Conservation (phyloP, 148 eudicot genomes). For the Cornus kousa region DNA sequence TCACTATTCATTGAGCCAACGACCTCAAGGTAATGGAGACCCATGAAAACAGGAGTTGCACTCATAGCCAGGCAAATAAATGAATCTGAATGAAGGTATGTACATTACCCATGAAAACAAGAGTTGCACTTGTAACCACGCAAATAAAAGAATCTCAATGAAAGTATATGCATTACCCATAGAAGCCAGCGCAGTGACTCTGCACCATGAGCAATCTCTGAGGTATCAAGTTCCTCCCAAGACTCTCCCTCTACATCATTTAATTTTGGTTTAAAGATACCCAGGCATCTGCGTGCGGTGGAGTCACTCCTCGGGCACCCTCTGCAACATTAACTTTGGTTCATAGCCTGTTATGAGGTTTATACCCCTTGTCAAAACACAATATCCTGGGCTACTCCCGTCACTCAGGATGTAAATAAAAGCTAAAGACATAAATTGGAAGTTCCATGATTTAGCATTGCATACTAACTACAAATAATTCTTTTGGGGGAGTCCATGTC, state of each 20-base stretch:
- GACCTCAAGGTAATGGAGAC: no score
- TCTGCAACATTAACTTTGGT: slow-evolving; percentile 65
- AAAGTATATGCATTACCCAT: slow-evolving; percentile 61
- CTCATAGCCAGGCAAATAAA: not conserved
- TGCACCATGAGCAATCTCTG: slow-evolving; percentile 58
- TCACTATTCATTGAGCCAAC: no score
- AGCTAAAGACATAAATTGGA: not conserved
- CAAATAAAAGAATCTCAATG: not conserved
- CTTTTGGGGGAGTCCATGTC: not conserved
- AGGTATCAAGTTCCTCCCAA: slow-evolving; percentile 91
- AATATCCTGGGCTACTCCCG: slow-evolving; percentile 24
- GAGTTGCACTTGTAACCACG: not conserved
- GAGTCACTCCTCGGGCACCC: slow-evolving; percentile 81
- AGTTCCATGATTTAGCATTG: slow-evolving; percentile 1
- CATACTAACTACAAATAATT: not conserved
- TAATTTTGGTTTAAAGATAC: slow-evolving; percentile 64
- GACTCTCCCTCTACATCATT: slow-evolving; percentile 69
- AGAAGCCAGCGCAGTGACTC: slow-evolving; percentile 84
- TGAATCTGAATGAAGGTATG: not conserved
- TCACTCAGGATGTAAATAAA: slow-evolving; percentile 19
- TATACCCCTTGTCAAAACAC: slow-evolving; percentile 36
- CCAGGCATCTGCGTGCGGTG: slow-evolving; percentile 64
- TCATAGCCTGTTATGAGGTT: slow-evolving; percentile 42
- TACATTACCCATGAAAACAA: slow-evolving; percentile 16
- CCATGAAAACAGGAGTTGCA: not conserved